phyloP scores from a whole-genome alignment of 371 early-diverging fungal species.

The Circinella minor region DNA sequence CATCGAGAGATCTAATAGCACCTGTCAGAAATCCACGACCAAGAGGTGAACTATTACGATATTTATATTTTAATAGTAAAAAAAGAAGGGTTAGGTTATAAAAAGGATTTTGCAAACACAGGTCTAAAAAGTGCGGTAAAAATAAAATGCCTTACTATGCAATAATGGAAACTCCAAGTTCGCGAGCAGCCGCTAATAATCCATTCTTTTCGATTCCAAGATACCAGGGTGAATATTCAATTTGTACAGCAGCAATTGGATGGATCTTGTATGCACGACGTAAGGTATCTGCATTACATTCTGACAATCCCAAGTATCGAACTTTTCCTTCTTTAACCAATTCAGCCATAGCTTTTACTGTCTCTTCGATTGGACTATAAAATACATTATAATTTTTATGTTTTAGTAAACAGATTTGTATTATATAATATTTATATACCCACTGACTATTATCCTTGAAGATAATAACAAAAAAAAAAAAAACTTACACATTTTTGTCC shows the following conservation, averaged over 20 bases:
- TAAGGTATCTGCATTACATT: conserved; percentile 55
- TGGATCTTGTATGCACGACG: conserved; percentile 69
- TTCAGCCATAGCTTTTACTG: conserved; percentile 67
- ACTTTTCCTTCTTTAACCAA: conserved; percentile 66
- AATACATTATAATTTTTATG: background rate
- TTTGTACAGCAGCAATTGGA: conserved; percentile 66
- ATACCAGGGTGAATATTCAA: conserved; percentile 60
- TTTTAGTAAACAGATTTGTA: too few relatives aligned
- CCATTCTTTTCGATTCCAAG: conserved; percentile 59
- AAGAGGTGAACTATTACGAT: conserved; percentile 36
- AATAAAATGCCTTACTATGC: conserved; percentile 34
- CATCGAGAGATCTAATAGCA: conserved; percentile 44
- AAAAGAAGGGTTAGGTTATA: too few relatives aligned
- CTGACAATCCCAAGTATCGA: conserved; percentile 62
- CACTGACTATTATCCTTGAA: background rate
- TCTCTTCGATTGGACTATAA: conserved; percentile 55
- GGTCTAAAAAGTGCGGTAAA: background rate
- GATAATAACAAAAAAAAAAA: background rate
- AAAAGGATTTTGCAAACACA: too few relatives aligned
- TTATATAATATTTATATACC: too few relatives aligned
- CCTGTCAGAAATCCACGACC: conserved; percentile 70
- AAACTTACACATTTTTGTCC: conserved; percentile 38
- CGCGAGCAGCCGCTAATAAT: conserved; percentile 53
- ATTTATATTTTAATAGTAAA: too few relatives aligned
- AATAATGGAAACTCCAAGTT: conserved; percentile 62